Conservation (phyloP, 2,329 filamentous ascomycete species). For the Pestalotiopsis sp. region DNA sequence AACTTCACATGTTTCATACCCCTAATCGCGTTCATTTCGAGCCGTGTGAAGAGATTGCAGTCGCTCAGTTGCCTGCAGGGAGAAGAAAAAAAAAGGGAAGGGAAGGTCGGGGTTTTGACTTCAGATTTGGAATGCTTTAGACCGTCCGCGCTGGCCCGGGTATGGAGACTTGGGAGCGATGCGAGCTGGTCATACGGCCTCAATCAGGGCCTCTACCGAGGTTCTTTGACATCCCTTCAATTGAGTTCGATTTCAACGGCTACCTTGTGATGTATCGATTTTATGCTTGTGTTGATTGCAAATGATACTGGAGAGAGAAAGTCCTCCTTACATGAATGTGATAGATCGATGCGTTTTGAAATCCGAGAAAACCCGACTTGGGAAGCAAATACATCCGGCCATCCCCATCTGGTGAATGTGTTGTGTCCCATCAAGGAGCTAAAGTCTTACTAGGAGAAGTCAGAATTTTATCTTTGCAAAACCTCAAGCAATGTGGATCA, state of each 20-base stretch:
- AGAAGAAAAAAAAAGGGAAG: not conserved
- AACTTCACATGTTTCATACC: constrained; percentile 1
- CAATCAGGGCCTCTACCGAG: too few relatives aligned
- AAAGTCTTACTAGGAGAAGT: not conserved
- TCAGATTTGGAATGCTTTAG: too few relatives aligned
- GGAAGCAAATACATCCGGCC: too few relatives aligned
- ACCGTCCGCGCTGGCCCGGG: too few relatives aligned
- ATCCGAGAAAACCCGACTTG: too few relatives aligned
- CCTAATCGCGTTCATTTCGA: constrained; percentile 13
- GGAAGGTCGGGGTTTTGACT: not conserved
- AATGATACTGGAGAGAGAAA: not conserved
- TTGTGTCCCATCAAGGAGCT: not conserved
- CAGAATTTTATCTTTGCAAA: not conserved
- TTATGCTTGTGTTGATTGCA: not conserved
- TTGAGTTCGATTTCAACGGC: not conserved
- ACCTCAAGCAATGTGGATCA: not conserved
- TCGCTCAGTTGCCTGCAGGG: not conserved
- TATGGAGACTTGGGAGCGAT: too few relatives aligned
- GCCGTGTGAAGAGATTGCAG: not conserved
- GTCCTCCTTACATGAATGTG: not conserved
- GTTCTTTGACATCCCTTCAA: too few relatives aligned
- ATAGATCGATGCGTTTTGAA: not conserved
- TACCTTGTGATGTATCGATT: not conserved
- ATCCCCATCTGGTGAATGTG: not conserved
- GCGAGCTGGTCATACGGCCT: too few relatives aligned